Conservation (phyloP, 305 asterid genomes). For the Rubia peregrina region DNA sequence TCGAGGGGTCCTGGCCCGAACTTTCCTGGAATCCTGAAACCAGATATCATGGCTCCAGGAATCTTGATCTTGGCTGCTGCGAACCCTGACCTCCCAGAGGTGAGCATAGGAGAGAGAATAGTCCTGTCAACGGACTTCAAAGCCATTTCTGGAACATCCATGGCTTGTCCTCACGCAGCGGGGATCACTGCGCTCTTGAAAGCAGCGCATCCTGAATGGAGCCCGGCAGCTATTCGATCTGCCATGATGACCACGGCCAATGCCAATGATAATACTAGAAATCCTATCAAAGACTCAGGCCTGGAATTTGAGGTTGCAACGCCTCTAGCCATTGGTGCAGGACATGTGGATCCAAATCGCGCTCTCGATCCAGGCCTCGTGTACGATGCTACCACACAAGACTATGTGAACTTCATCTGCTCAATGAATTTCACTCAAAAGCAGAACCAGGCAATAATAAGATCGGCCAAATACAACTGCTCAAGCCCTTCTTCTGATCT, state of each 20-base stretch:
- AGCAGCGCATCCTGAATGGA: slow-evolving; percentile 31
- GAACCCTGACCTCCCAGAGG: slow-evolving; percentile 14
- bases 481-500: not conserved
- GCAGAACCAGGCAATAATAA: not conserved
- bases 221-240: slow-evolving; percentile 28
- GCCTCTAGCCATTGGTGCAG: slow-evolving; percentile 20
- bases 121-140: slow-evolving; percentile 31
- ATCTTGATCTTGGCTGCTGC: slow-evolving; percentile 44
- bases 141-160: slow-evolving; percentile 24
- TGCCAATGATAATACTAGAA: slow-evolving; percentile 14
- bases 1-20: slow-evolving; percentile 50
- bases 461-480: not conserved
- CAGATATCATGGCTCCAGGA: slow-evolving; percentile 73
- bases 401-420: slow-evolving; percentile 20
- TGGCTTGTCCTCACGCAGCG: slow-evolving; percentile 26
- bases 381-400: slow-evolving; percentile 21
- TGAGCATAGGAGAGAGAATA: not conserved
- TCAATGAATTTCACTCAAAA: slow-evolving; percentile 18
- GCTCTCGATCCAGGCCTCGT: slow-evolving; percentile 24
- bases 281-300: slow-evolving; percentile 19
- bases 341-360: slow-evolving; percentile 21
- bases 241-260: slow-evolving; percentile 34
- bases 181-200: slow-evolving; percentile 14
- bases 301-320: slow-evolving; percentile 9
- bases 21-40: slow-evolving; percentile 46